phyloP scores from a whole-genome alignment of 163 green algal species.

The Coccomyxa subellipsoidea region DNA sequence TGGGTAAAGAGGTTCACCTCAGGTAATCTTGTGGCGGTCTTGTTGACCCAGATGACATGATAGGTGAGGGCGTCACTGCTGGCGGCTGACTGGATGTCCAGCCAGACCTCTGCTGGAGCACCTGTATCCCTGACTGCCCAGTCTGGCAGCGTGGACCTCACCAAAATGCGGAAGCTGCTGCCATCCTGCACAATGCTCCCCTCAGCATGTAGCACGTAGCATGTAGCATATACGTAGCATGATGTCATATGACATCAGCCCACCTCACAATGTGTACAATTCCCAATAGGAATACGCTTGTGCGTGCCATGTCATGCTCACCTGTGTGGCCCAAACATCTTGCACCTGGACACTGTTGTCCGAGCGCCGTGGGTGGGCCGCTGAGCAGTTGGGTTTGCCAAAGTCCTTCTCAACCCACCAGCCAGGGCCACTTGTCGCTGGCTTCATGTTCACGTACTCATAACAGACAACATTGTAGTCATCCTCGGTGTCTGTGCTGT shows the following conservation, averaged over 20 bases:
- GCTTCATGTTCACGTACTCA: constrained; percentile 23
- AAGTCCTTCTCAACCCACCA: constrained; percentile 1
- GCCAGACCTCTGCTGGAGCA: constrained; percentile 42
- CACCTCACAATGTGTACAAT: too few relatives aligned
- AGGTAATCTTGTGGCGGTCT: constrained; percentile 59
- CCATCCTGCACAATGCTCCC: background rate
- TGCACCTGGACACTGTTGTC: background rate
- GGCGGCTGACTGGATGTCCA: constrained; percentile 30
- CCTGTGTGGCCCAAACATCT: background rate
- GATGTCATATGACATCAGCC: too few relatives aligned
- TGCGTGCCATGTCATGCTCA: background rate
- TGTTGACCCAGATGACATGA: constrained; percentile 54
- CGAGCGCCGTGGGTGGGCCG: background rate
- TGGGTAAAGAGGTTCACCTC: too few relatives aligned
- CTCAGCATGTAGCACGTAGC: too few relatives aligned
- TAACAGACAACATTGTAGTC: constrained; percentile 43
- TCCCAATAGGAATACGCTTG: too few relatives aligned
- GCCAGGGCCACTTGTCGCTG: too few relatives aligned
- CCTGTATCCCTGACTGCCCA: constrained; percentile 33
- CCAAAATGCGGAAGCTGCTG: constrained; percentile 2
- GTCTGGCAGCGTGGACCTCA: constrained; percentile 22
- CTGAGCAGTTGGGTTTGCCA: background rate
- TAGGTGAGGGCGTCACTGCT: constrained; percentile 10
- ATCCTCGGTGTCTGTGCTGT: constrained; percentile 43
- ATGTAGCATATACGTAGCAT: too few relatives aligned